Base-by-base conservation (phyloP, 1,284 basidiomycete species). In the Microbotryum scabiosae region DNA sequence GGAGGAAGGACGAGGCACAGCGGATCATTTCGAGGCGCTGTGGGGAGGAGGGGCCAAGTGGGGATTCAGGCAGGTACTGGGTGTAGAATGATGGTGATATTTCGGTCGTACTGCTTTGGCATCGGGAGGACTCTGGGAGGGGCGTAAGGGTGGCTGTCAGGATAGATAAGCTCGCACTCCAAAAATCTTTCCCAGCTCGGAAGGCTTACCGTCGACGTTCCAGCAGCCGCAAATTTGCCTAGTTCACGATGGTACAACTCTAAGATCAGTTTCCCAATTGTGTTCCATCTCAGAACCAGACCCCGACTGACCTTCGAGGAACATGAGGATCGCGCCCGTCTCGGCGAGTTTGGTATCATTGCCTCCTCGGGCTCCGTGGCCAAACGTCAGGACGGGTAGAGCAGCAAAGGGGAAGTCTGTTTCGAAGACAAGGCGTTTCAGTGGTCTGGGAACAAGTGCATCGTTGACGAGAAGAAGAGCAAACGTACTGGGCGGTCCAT, bases 321-420 rank as follows among this genome's bases (percentile, higher is more conserved):
- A 60, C 9, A 43, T 26, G 21, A 60, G 23, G 20, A 60, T 60
- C 10, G 58, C 58, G 16, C 47, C 21, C 48, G 28, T 43, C 28
- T 60, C 58, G 5, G 44, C 48, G 1, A 60, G 57, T 4, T 41
- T n/a, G 23, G 45, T 32, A 20, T 56, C 54, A 7, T 56, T 25
- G n/a, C 54, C 54, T 26, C 54, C 54, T 18, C 54, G 43, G 9
- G 54, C 54, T n/a, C 54, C 54, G 43, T 56, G 54, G 8, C 54
- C 54, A 43, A 56, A 56, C 12, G 54, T 47, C 7, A 56, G 43
- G 0, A 43, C 47, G n/a, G 54, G 54, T 3, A 56, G 16, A 4
- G 10, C 20, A 18, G 16, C 9, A 25, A 56, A 56, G n/a, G 54
- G 54, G 23, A 43, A 56, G 36, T 41, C 36, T 41, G 14, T 41